Conservation (phyloP, 1,284 basidiomycete species). For the Puccinia novopanici region DNA sequence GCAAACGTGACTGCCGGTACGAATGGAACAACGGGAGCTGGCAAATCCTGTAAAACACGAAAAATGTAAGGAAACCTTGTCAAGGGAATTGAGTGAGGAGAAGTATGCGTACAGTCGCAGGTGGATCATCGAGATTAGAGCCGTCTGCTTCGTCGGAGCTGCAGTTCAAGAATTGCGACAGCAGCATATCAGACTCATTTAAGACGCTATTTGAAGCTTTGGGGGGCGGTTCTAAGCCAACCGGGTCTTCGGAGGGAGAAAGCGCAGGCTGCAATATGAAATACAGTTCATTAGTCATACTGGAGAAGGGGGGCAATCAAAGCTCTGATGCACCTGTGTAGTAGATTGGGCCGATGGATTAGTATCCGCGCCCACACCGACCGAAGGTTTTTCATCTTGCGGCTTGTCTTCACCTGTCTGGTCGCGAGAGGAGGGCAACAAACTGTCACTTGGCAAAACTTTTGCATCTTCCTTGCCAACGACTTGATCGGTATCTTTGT, state of each 20-base stretch:
- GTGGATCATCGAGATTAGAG: not conserved
- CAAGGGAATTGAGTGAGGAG: not conserved
- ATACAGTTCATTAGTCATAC: not conserved
- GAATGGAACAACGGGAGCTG: too few species aligned
- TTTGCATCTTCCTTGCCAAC: not conserved
- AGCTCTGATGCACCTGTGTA: not conserved
- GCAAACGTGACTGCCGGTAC: too few species aligned
- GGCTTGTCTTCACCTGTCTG: not conserved
- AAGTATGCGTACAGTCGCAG: not conserved
- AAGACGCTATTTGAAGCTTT: not conserved
- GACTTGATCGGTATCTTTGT: not conserved
- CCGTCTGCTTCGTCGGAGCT: slow-evolving; percentile 3
- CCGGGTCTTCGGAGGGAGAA: not conserved
- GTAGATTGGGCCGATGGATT: not conserved
- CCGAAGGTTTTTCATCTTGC: not conserved
- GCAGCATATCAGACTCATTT: slow-evolving; percentile 5
- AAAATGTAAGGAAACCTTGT: not conserved
- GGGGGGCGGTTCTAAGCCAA: not conserved
- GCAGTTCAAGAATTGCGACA: slow-evolving; percentile 22
- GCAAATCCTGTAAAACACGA: not conserved
- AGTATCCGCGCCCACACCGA: not conserved
- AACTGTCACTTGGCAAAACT: not conserved
- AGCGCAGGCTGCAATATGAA: not conserved
- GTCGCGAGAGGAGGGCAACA: not conserved
- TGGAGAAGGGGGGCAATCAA: not conserved